Evolutionary conservation across 2,329 filamentous ascomycete genomes (phyloP).

Genomic region (Verticillium klebahnii): DNA sequence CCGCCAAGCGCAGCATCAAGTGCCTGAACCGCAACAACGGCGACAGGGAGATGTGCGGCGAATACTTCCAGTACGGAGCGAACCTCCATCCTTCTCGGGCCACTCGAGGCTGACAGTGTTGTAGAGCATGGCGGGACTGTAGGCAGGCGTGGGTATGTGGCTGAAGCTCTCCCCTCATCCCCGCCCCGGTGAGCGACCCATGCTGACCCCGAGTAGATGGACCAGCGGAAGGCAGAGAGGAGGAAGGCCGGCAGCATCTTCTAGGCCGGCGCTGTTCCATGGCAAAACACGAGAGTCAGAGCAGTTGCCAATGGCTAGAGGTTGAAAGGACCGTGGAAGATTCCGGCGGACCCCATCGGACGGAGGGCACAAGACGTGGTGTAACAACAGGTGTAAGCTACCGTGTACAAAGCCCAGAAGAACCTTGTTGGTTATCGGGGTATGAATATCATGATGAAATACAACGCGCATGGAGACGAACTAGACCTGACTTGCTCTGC

Average conservation of each 20-base stretch:
- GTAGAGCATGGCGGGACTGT: slow-evolving; percentile 86
- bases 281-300: neutral
- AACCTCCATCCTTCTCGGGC: neutral
- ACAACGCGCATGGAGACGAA: too few species aligned
- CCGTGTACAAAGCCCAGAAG: neutral
- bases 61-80: slow-evolving; percentile 83
- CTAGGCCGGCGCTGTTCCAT: neutral
- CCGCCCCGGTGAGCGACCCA: neutral
- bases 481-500: too few species aligned
- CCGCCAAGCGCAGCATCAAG: slow-evolving; percentile 76
- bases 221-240: slow-evolving; percentile 21
- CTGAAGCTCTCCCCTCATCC: neutral
- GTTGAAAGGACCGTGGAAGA: neutral
- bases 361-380: neutral
- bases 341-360: neutral
- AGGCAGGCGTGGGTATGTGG: slow-evolving; percentile 83
- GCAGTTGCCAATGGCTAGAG: neutral
- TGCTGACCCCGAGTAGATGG: slow-evolving; percentile 15
- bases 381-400: neutral
- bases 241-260: slow-evolving; percentile 15
- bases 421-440: neutral
- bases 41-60: slow-evolving; percentile 82
- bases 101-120: neutral
- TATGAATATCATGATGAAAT: neutral
- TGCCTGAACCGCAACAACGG: slow-evolving; percentile 87